Percentiles rank a stretch among this genome's conserved stretches.
Conservation (phyloP, 768 basidiomycete species). For the Tulasnella sp. region DNA sequence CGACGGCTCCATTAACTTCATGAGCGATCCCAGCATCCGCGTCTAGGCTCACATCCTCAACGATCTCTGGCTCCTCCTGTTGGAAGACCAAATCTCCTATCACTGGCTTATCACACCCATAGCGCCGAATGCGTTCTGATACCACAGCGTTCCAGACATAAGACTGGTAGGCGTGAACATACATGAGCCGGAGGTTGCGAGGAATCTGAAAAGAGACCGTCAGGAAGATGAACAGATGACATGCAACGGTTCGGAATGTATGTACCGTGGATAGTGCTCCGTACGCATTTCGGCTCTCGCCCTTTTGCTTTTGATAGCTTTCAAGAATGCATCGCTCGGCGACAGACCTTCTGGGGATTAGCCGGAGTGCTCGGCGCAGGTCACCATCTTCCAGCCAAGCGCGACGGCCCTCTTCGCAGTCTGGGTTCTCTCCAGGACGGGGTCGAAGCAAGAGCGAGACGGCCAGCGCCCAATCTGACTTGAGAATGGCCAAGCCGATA, state of each 20-base stretch:
- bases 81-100: conserved; percentile 89
- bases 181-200: conserved; percentile 89
- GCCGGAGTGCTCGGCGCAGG: conserved; percentile 64
- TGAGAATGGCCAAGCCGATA: conserved; percentile 82
- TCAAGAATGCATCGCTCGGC: conserved; percentile 90
- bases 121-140: conserved; percentile 77
- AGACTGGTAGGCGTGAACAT: conserved; percentile 96
- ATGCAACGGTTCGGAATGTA: conserved; percentile 18
- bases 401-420: conserved; percentile 69
- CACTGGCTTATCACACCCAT: conserved; percentile 61
- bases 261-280: conserved; percentile 73
- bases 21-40: conserved; percentile 23
- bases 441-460: conserved; percentile 68
- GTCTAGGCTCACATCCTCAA: conserved; percentile 5
- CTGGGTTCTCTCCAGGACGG: conserved; percentile 86
- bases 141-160: conserved; percentile 98
- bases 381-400: conserved; percentile 83
- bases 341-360: conserved; percentile 85
- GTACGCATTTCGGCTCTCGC: conserved; percentile 72
- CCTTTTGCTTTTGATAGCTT: conserved; percentile 70
- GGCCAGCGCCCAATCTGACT: conserved; percentile 83
- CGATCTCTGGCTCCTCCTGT: conserved; percentile 21
- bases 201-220: conserved; percentile 56
- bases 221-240: conserved; percentile 3
- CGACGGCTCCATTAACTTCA: conserved; percentile 23